Percentiles rank a stretch among this genome's conserved stretches.
phyloP scores from a whole-genome alignment of 1,284 basidiomycete species.

The Rhodotorula mucilaginosa region DNA sequence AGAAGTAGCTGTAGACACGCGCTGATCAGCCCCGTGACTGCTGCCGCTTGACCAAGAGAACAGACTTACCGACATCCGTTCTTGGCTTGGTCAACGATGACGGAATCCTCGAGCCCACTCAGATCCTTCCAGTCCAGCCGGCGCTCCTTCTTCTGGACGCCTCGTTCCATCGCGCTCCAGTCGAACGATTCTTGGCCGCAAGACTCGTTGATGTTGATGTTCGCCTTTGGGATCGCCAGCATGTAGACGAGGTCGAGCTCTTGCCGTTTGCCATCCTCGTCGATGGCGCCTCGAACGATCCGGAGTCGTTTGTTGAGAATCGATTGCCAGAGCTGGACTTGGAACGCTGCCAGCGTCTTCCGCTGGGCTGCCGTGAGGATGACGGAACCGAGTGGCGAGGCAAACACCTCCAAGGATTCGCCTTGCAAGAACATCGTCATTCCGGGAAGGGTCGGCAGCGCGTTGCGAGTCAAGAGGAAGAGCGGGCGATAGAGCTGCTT shows the following conservation, averaged over 20 bases:
- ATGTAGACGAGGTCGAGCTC: slow-evolving; percentile 17
- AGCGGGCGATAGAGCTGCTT: slow-evolving; percentile 12
- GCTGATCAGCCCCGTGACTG: neutral
- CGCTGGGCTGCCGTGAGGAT: slow-evolving; percentile 4
- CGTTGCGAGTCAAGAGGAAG: slow-evolving; percentile 13
- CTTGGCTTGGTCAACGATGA: slow-evolving; percentile 69
- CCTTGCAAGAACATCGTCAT: slow-evolving; percentile 11
- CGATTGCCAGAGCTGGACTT: neutral
- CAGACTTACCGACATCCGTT: slow-evolving; percentile 54
- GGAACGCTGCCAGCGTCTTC: neutral
- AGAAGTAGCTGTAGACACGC: slow-evolving; percentile 4
- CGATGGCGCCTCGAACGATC: neutral
- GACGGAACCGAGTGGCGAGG: neutral
- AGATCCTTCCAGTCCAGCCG: slow-evolving; percentile 54
- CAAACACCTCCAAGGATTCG: neutral
- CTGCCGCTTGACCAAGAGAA: neutral
- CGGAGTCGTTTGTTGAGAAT: slow-evolving; percentile 11
- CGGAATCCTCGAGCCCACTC: slow-evolving; percentile 58
- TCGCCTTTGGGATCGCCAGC: slow-evolving; percentile 4
- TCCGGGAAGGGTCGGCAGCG: slow-evolving; percentile 1
- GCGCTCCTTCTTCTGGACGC: slow-evolving; percentile 56
- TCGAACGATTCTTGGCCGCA: slow-evolving; percentile 54
- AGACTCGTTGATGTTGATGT: neutral
- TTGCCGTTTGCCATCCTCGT: slow-evolving; percentile 1
- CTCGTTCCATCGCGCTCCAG: slow-evolving; percentile 62